A percentile compares a stretch with the other conserved stretches of the same genome.
phyloP scores from a whole-genome alignment of 768 basidiomycete genomes.

The Xerocomus brunneocitrinus region DNA sequence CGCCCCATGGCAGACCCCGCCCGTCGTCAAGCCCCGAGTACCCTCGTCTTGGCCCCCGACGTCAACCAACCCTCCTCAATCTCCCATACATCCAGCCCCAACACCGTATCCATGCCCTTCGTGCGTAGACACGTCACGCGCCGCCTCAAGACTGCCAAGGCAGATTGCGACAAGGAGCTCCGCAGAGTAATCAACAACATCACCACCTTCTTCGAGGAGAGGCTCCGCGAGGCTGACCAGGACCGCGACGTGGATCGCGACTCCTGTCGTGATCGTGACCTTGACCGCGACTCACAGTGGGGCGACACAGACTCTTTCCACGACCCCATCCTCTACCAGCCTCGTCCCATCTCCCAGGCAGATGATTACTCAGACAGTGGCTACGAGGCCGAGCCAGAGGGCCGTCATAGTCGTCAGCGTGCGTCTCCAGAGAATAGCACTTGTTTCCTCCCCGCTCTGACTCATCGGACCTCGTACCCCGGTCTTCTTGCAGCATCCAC shows the following conservation, averaged over 20 bases:
- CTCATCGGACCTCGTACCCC: slow-evolving; percentile 52
- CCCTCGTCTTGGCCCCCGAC: slow-evolving; percentile 74
- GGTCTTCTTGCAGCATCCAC: slow-evolving; percentile 59
- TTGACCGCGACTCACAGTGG: slow-evolving; percentile 54
- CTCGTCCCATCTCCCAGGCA: slow-evolving; percentile 50
- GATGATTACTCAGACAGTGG: slow-evolving; percentile 82
- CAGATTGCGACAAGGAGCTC: slow-evolving; percentile 95
- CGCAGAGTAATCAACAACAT: slow-evolving; percentile 91
- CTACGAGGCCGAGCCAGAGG: slow-evolving; percentile 66
- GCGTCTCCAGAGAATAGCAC: slow-evolving; percentile 50
- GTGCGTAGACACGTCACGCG: slow-evolving; percentile 90
- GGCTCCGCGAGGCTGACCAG: slow-evolving; percentile 72
- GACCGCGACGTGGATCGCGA: slow-evolving; percentile 62
- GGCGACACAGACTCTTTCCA: slow-evolving; percentile 54
- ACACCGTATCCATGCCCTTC: slow-evolving; percentile 88
- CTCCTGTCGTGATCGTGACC: slow-evolving; percentile 41
- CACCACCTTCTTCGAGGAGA: slow-evolving; percentile 91
- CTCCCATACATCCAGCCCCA: slow-evolving; percentile 49
- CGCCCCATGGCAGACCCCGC: slow-evolving; percentile 31
- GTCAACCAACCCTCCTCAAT: slow-evolving; percentile 26
- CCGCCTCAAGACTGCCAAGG: slow-evolving; percentile 89
- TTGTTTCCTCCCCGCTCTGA: slow-evolving; percentile 40
- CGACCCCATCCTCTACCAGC: slow-evolving; percentile 58
- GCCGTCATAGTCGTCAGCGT: slow-evolving; percentile 71
- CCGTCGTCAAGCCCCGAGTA: slow-evolving; percentile 61